Evolutionary conservation across 2,329 filamentous ascomycete genomes (phyloP).

Genomic region (Pestalotiopsis sp.): DNA sequence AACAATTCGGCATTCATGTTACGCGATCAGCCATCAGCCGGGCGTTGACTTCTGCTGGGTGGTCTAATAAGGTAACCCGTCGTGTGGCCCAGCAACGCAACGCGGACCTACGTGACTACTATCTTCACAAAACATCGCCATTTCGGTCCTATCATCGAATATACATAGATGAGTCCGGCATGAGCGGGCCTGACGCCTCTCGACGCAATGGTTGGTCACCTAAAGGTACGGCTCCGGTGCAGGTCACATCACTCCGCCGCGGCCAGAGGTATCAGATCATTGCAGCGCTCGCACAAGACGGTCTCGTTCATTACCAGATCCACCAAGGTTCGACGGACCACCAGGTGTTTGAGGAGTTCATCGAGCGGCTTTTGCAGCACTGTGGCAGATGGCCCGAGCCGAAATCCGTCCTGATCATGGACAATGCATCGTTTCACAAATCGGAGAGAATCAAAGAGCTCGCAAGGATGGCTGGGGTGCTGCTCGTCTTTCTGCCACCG

Average conservation of each 20-base stretch:
- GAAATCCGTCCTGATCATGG: constrained; percentile 34
- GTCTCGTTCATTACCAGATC: constrained; percentile 20
- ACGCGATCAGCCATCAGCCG: constrained; percentile 4
- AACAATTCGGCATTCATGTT: constrained; percentile 5
- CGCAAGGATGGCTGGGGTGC: not conserved
- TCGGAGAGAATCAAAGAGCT: constrained; percentile 16
- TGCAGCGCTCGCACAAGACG: constrained; percentile 26
- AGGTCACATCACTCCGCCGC: constrained; percentile 21
- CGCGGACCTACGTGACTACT: constrained; percentile 33
- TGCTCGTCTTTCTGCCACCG: constrained; percentile 4
- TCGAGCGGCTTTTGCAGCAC: constrained; percentile 30
- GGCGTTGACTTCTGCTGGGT: constrained; percentile 6
- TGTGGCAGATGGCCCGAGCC: constrained; percentile 31
- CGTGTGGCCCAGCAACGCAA: constrained; percentile 32
- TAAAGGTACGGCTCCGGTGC: constrained; percentile 23
- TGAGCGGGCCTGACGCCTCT: constrained; percentile 32
- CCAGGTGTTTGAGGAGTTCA: constrained; percentile 28
- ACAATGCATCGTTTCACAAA: constrained; percentile 33
- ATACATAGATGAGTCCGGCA: constrained; percentile 36
- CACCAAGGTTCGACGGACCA: constrained; percentile 27
- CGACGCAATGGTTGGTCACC: constrained; percentile 36
- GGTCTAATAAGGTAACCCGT: constrained; percentile 27
- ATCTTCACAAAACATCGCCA: constrained; percentile 31
- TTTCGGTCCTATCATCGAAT: constrained; percentile 32
- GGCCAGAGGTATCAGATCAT: constrained; percentile 21